Conservation (phyloP, 2,329 filamentous ascomycete species). For the Curvularia hawaiiensis region DNA sequence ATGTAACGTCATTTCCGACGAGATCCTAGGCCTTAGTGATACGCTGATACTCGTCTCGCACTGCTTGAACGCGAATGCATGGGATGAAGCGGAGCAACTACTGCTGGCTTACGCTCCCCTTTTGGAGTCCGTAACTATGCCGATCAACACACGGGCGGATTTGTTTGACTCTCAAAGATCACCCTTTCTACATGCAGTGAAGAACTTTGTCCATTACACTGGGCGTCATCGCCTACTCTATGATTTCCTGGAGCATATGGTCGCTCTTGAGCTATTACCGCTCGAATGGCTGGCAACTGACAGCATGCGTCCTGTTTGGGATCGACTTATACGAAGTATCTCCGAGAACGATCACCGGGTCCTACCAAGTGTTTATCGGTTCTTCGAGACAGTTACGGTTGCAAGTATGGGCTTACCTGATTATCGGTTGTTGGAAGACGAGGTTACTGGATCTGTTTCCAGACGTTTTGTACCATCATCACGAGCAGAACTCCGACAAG, state of each 20-base stretch:
- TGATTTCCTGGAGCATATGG: conserved; percentile 41
- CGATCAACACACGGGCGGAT: conserved; percentile 32
- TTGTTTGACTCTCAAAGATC: conserved; percentile 35
- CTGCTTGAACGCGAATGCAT: conserved; percentile 39
- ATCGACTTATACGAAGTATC: conserved; percentile 40
- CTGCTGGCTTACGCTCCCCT: conserved; percentile 34
- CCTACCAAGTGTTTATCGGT: conserved; percentile 31
- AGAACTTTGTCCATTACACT: conserved; percentile 35
- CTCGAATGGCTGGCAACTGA: conserved; percentile 48
- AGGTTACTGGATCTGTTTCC: conserved; percentile 21
- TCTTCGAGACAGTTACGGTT: conserved; percentile 39
- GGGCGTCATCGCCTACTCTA: conserved; percentile 43
- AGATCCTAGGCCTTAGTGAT: conserved; percentile 33
- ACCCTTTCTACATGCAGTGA: conserved; percentile 34
- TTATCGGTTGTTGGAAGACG: conserved; percentile 28
- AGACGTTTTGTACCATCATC: conserved; percentile 33
- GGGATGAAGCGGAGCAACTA: conserved; percentile 44
- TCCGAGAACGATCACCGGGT: conserved; percentile 36
- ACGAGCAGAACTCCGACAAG: conserved; percentile 37
- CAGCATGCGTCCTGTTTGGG: conserved; percentile 44
- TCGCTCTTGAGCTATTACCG: conserved; percentile 42
- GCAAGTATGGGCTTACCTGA: conserved; percentile 39
- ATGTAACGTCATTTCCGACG: conserved; percentile 44
- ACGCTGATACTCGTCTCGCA: conserved; percentile 35
- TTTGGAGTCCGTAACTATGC: conserved; percentile 31